Conservation (phyloP, 2,329 filamentous ascomycete genomes). For the Chrysoporthe puriensis region DNA sequence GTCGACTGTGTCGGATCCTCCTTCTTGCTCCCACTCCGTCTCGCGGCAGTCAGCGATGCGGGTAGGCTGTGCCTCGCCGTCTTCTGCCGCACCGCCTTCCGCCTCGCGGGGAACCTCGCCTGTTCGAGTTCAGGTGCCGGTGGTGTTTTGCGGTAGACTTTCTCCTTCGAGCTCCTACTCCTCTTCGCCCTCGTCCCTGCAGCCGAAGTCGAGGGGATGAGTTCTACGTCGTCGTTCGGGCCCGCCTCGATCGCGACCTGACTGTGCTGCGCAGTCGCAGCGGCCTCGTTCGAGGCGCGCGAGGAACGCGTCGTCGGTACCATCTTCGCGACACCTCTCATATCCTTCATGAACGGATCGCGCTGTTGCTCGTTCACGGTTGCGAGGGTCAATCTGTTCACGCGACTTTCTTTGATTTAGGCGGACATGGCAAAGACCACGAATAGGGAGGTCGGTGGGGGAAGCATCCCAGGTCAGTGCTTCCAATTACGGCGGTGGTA, state of each 20-base stretch:
- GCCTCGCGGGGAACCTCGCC: slow-evolving; percentile 36
- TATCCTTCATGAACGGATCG: background rate
- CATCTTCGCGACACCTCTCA: slow-evolving; percentile 11
- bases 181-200: background rate
- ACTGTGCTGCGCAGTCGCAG: background rate
- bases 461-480: slow-evolving; percentile 1
- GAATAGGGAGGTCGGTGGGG: slow-evolving; percentile 3
- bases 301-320: slow-evolving; percentile 26
- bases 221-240: background rate
- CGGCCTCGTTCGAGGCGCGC: background rate
- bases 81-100: slow-evolving; percentile 18
- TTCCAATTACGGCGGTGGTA: slow-evolving; percentile 12
- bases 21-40: background rate
- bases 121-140: slow-evolving; percentile 34
- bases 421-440: slow-evolving; percentile 10
- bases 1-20: slow-evolving; percentile 38
- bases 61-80: slow-evolving; percentile 20
- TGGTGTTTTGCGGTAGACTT: slow-evolving; percentile 33
- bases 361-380: background rate
- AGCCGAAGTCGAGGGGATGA: background rate
- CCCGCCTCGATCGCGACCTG: background rate
- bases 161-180: slow-evolving; percentile 15
- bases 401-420: background rate
- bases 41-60: slow-evolving; percentile 13
- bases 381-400: background rate